Evolutionary conservation across 192 early-diverging fungal genomes (phyloP).

Genomic region (Gamsiella multidivaricata): DNA sequence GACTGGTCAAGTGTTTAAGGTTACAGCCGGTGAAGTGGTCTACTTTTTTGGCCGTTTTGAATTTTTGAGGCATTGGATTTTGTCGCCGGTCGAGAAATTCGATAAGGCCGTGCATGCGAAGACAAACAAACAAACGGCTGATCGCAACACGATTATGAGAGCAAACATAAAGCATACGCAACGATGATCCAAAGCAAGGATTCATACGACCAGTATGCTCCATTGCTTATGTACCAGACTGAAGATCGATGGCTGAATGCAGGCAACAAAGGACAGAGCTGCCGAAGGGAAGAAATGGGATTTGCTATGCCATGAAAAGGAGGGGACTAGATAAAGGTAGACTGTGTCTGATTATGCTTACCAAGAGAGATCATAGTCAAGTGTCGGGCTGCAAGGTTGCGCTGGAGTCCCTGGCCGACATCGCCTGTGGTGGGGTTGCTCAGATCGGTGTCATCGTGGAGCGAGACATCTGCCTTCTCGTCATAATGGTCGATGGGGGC

Average conservation of each 20-base stretch:
- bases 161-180: background rate
- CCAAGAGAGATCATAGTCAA: slow-evolving; percentile 67
- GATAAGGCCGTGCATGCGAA: background rate
- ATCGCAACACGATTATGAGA: background rate
- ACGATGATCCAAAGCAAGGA: too few relatives aligned
- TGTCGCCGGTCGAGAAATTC: background rate
- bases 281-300: background rate
- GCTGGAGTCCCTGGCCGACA: slow-evolving; percentile 58
- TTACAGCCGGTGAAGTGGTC: too few relatives aligned
- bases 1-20: background rate
- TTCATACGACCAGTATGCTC: too few relatives aligned
- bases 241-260: too few relatives aligned
- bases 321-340: background rate
- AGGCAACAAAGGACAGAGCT: too few relatives aligned
- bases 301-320: background rate
- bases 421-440: background rate
- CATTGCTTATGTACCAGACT: too few relatives aligned
- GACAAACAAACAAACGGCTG: slow-evolving; percentile 2
- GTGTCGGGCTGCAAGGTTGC: slow-evolving; percentile 75
- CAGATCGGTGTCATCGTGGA: slow-evolving; percentile 20
- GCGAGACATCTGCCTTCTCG: background rate
- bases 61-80: background rate
- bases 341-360: slow-evolving; percentile 6
- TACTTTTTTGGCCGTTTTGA: slow-evolving; percentile 50
- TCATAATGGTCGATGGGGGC: background rate